phyloP scores from a whole-genome alignment of 2,329 filamentous ascomycete genomes.

The Xylaria arbuscula region DNA sequence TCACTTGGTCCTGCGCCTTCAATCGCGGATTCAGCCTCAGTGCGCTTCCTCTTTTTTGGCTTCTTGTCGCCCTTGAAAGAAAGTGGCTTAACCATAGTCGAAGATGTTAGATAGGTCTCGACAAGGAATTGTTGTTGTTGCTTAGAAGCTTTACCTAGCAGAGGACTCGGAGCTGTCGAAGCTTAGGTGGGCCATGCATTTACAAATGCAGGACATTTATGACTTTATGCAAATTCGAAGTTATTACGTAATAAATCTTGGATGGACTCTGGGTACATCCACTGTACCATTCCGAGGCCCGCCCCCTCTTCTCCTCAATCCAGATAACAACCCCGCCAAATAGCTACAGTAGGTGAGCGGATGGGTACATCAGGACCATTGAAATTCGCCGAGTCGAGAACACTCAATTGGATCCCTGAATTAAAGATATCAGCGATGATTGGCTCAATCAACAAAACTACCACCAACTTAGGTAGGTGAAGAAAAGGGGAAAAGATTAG shows the following conservation, averaged over 20 bases:
- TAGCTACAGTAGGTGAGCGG: too few relatives aligned
- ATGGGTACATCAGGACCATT: too few relatives aligned
- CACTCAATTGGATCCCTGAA: background rate
- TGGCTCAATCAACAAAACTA: conserved; percentile 11
- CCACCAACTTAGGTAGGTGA: conserved; percentile 27
- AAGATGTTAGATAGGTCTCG: background rate
- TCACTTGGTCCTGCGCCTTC: conserved; percentile 50
- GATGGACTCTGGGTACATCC: too few relatives aligned
- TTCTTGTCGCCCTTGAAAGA: conserved; percentile 98
- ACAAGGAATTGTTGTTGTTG: background rate
- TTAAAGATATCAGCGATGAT: conserved; percentile 4
- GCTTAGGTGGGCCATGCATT: background rate
- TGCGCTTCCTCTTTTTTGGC: conserved; percentile 88
- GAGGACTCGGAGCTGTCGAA: too few relatives aligned
- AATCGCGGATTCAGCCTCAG: conserved; percentile 53
- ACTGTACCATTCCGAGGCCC: too few relatives aligned
- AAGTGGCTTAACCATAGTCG: conserved; percentile 84
- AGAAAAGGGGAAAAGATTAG: background rate
- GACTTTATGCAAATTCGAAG: conserved; percentile 1
- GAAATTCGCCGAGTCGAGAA: background rate
- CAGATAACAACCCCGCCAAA: conserved; percentile 18
- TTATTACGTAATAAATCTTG: background rate
- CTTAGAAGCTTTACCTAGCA: background rate
- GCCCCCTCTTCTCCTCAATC: background rate
- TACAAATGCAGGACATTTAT: background rate